Conservation (phyloP, 1,139 yeast genomes). For the Debaryomyces subglobosus region DNA sequence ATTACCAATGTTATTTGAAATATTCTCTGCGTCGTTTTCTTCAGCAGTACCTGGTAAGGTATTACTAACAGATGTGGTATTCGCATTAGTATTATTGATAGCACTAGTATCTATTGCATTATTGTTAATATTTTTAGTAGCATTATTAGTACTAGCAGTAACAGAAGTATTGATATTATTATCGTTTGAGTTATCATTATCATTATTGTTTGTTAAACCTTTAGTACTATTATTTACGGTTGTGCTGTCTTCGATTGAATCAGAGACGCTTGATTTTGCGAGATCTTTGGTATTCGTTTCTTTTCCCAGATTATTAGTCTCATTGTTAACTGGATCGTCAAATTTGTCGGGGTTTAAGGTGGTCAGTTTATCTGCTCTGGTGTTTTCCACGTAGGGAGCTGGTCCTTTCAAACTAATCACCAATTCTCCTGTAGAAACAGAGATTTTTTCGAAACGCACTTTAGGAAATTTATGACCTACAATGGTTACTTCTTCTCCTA, state of each 20-base stretch:
- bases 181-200: not conserved
- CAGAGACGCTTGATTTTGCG: conserved; percentile 3
- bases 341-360: not conserved
- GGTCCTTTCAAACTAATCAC: conserved; percentile 82
- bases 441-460: conserved; percentile 80
- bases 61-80: conserved; percentile 2
- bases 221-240: not conserved
- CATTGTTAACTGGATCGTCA: not conserved
- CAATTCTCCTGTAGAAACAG: conserved; percentile 83
- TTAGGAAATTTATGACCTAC: conserved; percentile 93
- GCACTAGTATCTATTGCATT: conserved; percentile 5
- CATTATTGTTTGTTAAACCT: not conserved
- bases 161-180: not conserved
- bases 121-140: conserved; percentile 1
- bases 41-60: conserved; percentile 1
- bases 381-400: conserved; percentile 35
- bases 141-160: not conserved
- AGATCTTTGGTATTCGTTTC: conserved; percentile 1
- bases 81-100: conserved; percentile 4
- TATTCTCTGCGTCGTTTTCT: conserved; percentile 6
- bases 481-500: conserved; percentile 88
- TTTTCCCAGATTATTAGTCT: not conserved
- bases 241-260: not conserved
- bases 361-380: not conserved
- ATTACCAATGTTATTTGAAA: conserved; percentile 10